A percentile compares a stretch with the other conserved stretches of the same genome.
Conservation (phyloP, 2,329 filamentous ascomycete species). For the Sphaerulina vaccinii region DNA sequence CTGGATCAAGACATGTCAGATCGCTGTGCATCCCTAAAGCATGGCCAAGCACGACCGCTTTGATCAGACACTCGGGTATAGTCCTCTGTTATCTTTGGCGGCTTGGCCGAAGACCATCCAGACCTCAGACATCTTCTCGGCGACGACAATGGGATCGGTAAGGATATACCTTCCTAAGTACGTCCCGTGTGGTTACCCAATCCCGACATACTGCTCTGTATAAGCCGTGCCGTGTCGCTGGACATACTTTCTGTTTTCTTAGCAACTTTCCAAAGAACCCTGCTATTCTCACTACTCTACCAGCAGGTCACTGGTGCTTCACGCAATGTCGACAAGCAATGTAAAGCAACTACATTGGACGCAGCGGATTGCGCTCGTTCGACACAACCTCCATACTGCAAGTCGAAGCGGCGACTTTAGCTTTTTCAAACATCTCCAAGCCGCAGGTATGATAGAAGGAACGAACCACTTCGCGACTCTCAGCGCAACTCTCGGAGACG, state of each 20-base stretch:
- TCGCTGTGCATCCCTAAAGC: conserved; percentile 16
- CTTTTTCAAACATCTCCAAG: conserved; percentile 50
- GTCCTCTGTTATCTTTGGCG: conserved; percentile 21
- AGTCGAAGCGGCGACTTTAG: conserved; percentile 46
- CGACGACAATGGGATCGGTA: conserved; percentile 23
- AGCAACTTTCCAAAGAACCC: not conserved
- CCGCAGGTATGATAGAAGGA: conserved; percentile 44
- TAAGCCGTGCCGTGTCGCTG: conserved; percentile 5
- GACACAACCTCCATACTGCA: conserved; percentile 47
- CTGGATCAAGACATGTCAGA: conserved; percentile 3
- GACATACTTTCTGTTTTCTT: conserved; percentile 8
- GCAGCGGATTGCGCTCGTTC: conserved; percentile 46
- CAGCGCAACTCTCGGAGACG: conserved; percentile 41
- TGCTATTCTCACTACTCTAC: conserved; percentile 5
- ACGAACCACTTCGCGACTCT: conserved; percentile 48
- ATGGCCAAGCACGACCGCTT: conserved; percentile 14
- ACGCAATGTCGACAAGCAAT: conserved; percentile 27
- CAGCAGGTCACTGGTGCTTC: not conserved
- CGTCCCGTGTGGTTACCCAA: conserved; percentile 5
- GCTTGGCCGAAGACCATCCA: conserved; percentile 20
- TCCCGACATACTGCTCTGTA: conserved; percentile 8
- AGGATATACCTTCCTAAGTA: conserved; percentile 21
- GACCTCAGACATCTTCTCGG: conserved; percentile 7
- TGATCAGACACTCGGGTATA: conserved; percentile 9
- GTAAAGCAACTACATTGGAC: conserved; percentile 46